These are phyloP conservation scores for Hortiboletus flavorubellus DNA, from an alignment of 768 basidiomycete genomes.

Conservation along the genomic window DNA sequence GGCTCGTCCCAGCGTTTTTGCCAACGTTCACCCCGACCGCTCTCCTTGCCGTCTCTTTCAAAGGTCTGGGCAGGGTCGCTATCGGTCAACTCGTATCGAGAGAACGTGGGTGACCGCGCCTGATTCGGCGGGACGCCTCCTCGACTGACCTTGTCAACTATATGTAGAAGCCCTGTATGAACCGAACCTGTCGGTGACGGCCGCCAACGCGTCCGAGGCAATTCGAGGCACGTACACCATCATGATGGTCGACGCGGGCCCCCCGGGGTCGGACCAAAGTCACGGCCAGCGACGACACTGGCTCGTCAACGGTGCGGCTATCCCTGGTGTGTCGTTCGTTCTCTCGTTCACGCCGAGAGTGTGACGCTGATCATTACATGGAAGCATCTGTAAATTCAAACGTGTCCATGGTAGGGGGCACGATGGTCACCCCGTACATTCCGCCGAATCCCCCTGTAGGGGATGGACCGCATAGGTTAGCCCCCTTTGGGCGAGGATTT, in stretches of 20 bases:
- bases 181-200: slow-evolving; percentile 51
- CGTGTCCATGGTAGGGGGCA: slow-evolving; percentile 43
- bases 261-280: slow-evolving; percentile 57
- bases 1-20: slow-evolving; percentile 61
- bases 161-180: slow-evolving; percentile 51
- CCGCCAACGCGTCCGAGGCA: slow-evolving; percentile 44
- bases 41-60: slow-evolving; percentile 50
- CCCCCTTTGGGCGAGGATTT: neutral
- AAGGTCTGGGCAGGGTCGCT: slow-evolving; percentile 45
- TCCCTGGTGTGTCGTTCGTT: slow-evolving; percentile 37
- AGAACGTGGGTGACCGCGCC: slow-evolving; percentile 44
- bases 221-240: slow-evolving; percentile 59
- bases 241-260: slow-evolving; percentile 72
- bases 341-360: neutral
- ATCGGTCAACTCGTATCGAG: slow-evolving; percentile 59
- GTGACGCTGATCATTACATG: neutral
- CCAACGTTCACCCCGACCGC: slow-evolving; percentile 58
- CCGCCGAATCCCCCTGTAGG: slow-evolving; percentile 69
- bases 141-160: neutral
- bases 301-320: slow-evolving; percentile 65
- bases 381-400: slow-evolving; percentile 26
- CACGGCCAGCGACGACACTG: slow-evolving; percentile 73
- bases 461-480: slow-evolving; percentile 70
- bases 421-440: slow-evolving; percentile 60
- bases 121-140: neutral